Evolutionary conservation across 2,329 filamentous ascomycete species (phyloP), one percentile per base, ranked within the genome.

Genomic region (Apiospora marii): DNA sequence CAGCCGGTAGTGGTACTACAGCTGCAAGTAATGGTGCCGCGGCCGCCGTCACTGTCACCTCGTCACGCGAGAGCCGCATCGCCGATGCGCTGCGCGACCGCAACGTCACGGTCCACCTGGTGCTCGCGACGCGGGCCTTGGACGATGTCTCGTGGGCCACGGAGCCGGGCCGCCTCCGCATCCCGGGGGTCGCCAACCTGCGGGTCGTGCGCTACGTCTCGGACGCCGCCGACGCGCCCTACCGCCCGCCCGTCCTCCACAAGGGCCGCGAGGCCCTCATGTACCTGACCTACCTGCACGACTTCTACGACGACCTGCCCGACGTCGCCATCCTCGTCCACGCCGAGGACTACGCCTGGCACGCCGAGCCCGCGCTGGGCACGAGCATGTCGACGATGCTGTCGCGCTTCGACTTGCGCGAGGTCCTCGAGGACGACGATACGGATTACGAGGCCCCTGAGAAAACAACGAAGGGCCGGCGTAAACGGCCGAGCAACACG

Each of bases 181-280:
- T 81, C 46, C 79, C 81, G n/a, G 67, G 67, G 41, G 41, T 27
- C 12, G 41, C 41, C 24, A 81, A 82, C 72, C 76, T 83, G 41
- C 74, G 78, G 58, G 74, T 84, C 73, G 79, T 82, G 68, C 79
- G 78, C 53, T 90, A 90, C 76, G 82, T 87, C n/a, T 86, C 85
- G 37, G 85, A 90, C 75, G 84, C 88, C 75, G 81, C 81, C 7
- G 79, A 77, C 1, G 86, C 86, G 3, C 78, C 80, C 19, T 82
- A 86, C 30, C 86, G 87, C 73, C 85, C 87, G 1, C 87, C 87
- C 0, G 84, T 80, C 4, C 74, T 85, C 72, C 88, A 89, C 77
- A 90, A 90, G 79, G 90, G 90, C 46, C 88, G 90, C 76, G 90
- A 92, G 80, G 89, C 88, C 46, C 87, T 90, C 81, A 86, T 90